Conservation (phyloP, 1,284 basidiomycete species). For the Boletus mariae region DNA sequence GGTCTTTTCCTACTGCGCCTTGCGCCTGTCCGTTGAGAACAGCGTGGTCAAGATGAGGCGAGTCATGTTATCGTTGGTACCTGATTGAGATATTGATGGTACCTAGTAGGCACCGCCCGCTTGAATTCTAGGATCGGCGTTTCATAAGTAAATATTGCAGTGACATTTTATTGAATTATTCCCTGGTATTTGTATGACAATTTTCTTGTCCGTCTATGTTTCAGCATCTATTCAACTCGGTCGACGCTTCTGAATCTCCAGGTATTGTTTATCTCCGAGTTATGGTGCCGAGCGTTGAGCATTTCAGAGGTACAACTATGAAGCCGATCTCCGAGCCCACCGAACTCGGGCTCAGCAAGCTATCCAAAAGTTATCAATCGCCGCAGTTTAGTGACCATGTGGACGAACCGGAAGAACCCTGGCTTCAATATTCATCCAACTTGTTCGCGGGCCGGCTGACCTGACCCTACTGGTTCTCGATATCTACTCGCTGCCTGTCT, state of each 20-base stretch:
- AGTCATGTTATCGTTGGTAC: too few species aligned
- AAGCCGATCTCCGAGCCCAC: background rate
- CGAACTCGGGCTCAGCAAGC: too few species aligned
- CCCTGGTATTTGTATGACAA: background rate
- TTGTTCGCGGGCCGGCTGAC: background rate
- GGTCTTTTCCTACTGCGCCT: too few species aligned
- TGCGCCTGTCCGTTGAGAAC: too few species aligned
- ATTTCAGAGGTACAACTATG: background rate
- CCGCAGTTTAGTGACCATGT: too few species aligned
- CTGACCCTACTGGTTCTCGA: background rate
- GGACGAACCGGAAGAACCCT: background rate
- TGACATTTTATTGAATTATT: too few species aligned
- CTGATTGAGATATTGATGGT: too few species aligned
- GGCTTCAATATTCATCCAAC: background rate
- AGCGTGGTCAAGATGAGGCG: too few species aligned
- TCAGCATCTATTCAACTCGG: background rate
- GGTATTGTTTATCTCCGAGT: background rate
- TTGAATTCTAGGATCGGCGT: too few species aligned
- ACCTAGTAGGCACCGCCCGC: too few species aligned
- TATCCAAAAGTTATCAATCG: too few species aligned
- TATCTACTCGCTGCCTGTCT: background rate
- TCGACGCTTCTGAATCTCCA: background rate
- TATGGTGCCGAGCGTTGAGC: background rate
- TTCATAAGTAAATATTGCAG: too few species aligned
- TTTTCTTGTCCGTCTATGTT: background rate